These are phyloP conservation scores for Collybia sordida DNA, from an alignment of 768 basidiomycete species.

Conservation along the genomic window DNA sequence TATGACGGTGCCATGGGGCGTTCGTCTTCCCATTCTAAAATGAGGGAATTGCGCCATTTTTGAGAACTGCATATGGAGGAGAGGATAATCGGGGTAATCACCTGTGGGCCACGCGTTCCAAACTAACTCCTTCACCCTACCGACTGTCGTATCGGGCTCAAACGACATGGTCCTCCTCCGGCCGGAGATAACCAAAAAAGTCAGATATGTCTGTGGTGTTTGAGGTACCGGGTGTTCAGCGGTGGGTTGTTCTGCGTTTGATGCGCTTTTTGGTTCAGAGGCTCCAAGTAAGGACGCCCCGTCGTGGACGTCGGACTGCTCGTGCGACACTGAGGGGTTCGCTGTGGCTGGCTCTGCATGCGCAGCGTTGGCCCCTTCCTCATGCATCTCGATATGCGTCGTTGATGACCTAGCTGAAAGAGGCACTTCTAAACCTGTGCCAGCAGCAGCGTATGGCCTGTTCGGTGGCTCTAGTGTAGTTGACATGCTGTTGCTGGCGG, in stretches of 20 bases:
- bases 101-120: slow-evolving; percentile 84
- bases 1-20: slow-evolving; percentile 77
- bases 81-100: slow-evolving; percentile 26
- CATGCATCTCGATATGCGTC: slow-evolving; percentile 14
- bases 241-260: background rate
- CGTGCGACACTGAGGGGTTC: slow-evolving; percentile 9
- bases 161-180: slow-evolving; percentile 69
- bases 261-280: slow-evolving; percentile 7
- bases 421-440: background rate
- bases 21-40: slow-evolving; percentile 74
- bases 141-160: slow-evolving; percentile 72
- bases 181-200: slow-evolving; percentile 74
- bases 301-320: background rate
- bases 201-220: slow-evolving; percentile 62
- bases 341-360: background rate
- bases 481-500: no score
- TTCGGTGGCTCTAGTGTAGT: slow-evolving; percentile 16
- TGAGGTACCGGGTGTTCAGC: slow-evolving; percentile 41
- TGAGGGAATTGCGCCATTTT: background rate
- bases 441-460: slow-evolving; percentile 8
- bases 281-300: background rate
- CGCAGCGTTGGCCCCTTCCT: slow-evolving; percentile 1
- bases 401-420: slow-evolving; percentile 17
- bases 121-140: slow-evolving; percentile 78
- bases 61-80: background rate